phyloP scores from a whole-genome alignment of 352 stramenopile species.

The Hyaloperonospora arabidopsidis region DNA sequence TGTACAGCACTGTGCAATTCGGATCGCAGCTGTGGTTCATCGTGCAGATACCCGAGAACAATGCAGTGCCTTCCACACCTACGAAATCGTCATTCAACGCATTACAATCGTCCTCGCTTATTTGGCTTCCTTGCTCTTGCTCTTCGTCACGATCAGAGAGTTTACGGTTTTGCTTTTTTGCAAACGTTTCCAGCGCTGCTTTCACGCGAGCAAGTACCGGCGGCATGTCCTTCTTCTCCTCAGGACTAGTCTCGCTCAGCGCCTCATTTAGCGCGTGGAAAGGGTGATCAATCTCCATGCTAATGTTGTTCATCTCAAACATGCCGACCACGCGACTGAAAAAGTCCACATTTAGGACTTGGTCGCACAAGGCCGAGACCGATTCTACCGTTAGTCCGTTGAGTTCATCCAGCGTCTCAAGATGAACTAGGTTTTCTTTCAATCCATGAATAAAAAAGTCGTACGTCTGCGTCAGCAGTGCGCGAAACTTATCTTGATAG shows the following conservation, averaged over 20 bases:
- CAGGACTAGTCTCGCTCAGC: slow-evolving; percentile 40
- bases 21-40: slow-evolving; percentile 96
- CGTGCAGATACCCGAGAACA: slow-evolving; percentile 90
- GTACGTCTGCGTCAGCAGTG: slow-evolving; percentile 50
- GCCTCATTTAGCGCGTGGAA: slow-evolving; percentile 64
- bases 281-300: slow-evolving; percentile 86
- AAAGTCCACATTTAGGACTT: slow-evolving; percentile 67
- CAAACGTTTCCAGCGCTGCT: slow-evolving; percentile 57
- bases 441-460: slow-evolving; percentile 46
- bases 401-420: slow-evolving; percentile 44
- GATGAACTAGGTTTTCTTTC: slow-evolving; percentile 38
- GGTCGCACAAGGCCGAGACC: slow-evolving; percentile 40
- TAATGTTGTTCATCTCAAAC: slow-evolving; percentile 97
- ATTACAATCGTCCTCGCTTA: slow-evolving; percentile 40
- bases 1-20: slow-evolving; percentile 89
- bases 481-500: slow-evolving; percentile 59
- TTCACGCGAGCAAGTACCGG: slow-evolving; percentile 56
- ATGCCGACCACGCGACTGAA: slow-evolving; percentile 89
- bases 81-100: slow-evolving; percentile 80
- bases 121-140: slow-evolving; percentile 39
- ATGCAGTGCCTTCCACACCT: slow-evolving; percentile 90
- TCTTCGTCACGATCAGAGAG: slow-evolving; percentile 34
- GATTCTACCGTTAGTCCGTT: slow-evolving; percentile 48
- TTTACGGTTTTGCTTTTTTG: slow-evolving; percentile 46
- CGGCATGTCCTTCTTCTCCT: slow-evolving; percentile 61